Evolutionary conservation across 1,139 yeast species (phyloP), one percentile per base, ranked within the genome.

Genomic region (Hyphopichia fennica): DNA sequence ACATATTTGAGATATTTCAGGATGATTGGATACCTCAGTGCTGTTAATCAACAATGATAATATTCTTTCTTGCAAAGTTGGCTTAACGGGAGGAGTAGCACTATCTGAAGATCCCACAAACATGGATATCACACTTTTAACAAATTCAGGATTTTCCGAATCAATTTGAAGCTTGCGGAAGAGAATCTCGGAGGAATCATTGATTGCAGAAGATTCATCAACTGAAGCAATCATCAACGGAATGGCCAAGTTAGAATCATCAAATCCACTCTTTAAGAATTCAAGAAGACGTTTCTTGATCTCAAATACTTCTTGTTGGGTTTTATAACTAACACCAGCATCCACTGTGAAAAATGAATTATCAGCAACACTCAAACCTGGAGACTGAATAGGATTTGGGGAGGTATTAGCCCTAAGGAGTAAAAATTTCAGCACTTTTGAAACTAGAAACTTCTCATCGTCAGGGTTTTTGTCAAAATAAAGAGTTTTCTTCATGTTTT

Each of bases 151-250:
- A 44, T 77, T 70, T 52, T 87, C 91, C 40, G 74, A 60, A 41
- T 86, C 80, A 1, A 80, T 60, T 10, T 67, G 51, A 13, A 81
- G 55, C 48, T 81, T 79, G 43, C 79, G 77, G 43, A 83, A 68
- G 7, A 70, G 53, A 5, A 79, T 69, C 3, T 75, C 75, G 0
- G 87, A 81, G 0, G 67, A 52, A 33, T 80, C 81, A 18, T 77
- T 72, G 3, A 86, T 69, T 1, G 70, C 59, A 0, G 86, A 74
- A 10, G 78, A 72, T 0, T 78, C 58, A 54, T 87, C 95, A 14
- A 78, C 72, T 1, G 87, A 71, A 0, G 88, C 95, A 25, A 86
- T 67, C n/a, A 87, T 57, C 2, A 83, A 63, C 1, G 84, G 77
- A 3, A 76, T 49, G 1, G 69, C 56, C 23, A 72, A 52, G 27